Percentiles rank a stretch among this genome's conserved stretches.
Evolutionary conservation across 2,329 filamentous ascomycete species (phyloP).

Genomic region (Talaromyces verruculosus): DNA sequence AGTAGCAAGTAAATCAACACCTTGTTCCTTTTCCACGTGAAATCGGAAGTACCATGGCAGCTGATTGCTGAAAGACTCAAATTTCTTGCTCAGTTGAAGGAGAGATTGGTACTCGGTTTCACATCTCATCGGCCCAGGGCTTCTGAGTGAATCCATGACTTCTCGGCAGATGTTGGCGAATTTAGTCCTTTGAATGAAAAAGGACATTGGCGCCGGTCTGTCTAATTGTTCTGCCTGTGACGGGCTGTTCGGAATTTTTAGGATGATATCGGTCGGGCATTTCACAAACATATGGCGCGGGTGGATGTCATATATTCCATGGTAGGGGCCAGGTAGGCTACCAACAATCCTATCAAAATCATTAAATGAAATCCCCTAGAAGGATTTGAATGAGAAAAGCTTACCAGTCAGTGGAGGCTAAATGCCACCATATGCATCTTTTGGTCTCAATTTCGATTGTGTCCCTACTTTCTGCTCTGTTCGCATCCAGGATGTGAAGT

Average conservation of each 20-base stretch:
- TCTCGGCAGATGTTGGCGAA: neutral
- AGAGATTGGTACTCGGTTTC: neutral
- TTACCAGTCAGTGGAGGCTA: neutral
- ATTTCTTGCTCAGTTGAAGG: neutral
- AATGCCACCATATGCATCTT: neutral
- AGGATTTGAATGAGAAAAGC: neutral
- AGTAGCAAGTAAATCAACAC: neutral
- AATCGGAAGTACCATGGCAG: neutral
- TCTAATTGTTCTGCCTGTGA: neutral
- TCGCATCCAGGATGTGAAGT: neutral
- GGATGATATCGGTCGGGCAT: neutral
- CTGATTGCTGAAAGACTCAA: neutral
- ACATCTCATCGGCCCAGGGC: neutral
- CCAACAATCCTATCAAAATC: constrained; percentile 1
- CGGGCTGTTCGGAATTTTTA: neutral
- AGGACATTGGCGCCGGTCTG: neutral
- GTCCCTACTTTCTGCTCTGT: neutral
- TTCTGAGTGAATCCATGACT: neutral
- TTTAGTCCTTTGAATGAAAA: too few relatives aligned
- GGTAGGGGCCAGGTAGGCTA: neutral
- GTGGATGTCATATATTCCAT: neutral
- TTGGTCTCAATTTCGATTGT: neutral
- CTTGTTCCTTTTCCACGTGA: neutral
- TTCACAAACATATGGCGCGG: neutral
- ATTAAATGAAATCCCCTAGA: neutral